Base-by-base conservation (phyloP, 768 basidiomycete species). In the Gloeophyllum trabeum region DNA sequence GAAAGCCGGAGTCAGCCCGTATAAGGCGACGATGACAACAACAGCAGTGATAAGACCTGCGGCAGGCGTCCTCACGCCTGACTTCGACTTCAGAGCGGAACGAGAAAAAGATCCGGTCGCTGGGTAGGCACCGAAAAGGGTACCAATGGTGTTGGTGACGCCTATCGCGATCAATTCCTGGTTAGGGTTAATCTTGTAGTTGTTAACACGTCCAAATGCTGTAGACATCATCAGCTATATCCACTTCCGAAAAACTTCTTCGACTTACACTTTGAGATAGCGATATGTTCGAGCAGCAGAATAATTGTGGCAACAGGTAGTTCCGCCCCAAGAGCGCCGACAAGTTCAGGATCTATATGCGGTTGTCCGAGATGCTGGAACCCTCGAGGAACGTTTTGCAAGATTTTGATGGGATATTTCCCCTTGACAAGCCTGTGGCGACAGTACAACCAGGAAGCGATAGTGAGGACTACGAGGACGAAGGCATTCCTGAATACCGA, bases 61-160 rank as follows among this genome's bases (percentile, higher is more conserved):
- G 6, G 81, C 70, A 5, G 96, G 96, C 2, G 96, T 98, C 41
- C 94, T 78, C n/a, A 98, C 94, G 38, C 96, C 96, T 0, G 89
- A 93, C 61, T 94, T 97, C 23, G 87, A 79, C 62, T 96, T 92
- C 55, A 99, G 68, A 2, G 96, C 96, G 2, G 92, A 87, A n/a
- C 96, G 86, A 28, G 93, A 96, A 74, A 99, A 99, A 1, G 93
- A 97, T 2, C 96, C 96, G 10, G 96, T 99, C 0, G 94, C 89
- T 6, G 96, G 93, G 59, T 96, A 98, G 0, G 92, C 94, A 41
- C 63, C 74, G 60, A 99, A 97, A 50, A 86, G 67, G 13, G 88
- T 83, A 3, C 94, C 94, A 48, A 96, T 55, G 1, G 87, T 87
- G 60, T 94, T 94, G 14, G 91, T 86, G 16, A 98, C 89, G n/a